Conservation (phyloP, 164 flowering plant species). For the Cinnamomum chago region DNA sequence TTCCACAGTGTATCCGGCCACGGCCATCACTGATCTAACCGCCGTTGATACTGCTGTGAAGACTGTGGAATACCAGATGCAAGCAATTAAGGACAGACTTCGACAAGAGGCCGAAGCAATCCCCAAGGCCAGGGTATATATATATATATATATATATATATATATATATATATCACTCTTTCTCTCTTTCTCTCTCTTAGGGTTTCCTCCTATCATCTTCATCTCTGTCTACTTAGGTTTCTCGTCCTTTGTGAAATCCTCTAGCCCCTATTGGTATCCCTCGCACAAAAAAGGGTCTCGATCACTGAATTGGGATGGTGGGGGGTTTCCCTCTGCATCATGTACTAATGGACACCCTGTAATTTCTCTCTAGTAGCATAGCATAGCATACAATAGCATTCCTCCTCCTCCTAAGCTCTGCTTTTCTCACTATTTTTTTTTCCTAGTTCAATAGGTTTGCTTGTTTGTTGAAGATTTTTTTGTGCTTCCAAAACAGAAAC, state of each 20-base stretch:
- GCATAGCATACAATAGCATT: not conserved
- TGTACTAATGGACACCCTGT: not conserved
- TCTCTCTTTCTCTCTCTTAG: not conserved
- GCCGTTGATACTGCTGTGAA: constrained; percentile 58
- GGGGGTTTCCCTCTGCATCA: too few relatives aligned
- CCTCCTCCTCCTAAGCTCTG: not conserved
- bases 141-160: not conserved
- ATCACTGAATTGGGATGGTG: not conserved
- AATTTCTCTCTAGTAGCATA: not conserved
- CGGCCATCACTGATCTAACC: constrained; percentile 54
- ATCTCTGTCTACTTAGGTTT: not conserved
- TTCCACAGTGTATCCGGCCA: constrained; percentile 65
- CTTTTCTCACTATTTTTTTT: not conserved
- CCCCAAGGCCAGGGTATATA: constrained; percentile 72
- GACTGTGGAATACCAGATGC: constrained; percentile 82
- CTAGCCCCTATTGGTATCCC: not conserved
- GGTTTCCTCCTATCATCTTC: too few relatives aligned
- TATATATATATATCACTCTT: too few relatives aligned
- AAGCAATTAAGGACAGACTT: constrained; percentile 63
- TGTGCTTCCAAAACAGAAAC: constrained; percentile 36
- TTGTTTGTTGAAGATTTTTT: not conserved
- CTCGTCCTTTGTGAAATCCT: not conserved
- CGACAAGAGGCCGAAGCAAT: constrained; percentile 73
- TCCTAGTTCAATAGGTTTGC: not conserved
- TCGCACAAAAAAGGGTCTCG: not conserved